Base-by-base conservation (phyloP, 306 rosid genomes). In the Arachis hypogaea region DNA sequence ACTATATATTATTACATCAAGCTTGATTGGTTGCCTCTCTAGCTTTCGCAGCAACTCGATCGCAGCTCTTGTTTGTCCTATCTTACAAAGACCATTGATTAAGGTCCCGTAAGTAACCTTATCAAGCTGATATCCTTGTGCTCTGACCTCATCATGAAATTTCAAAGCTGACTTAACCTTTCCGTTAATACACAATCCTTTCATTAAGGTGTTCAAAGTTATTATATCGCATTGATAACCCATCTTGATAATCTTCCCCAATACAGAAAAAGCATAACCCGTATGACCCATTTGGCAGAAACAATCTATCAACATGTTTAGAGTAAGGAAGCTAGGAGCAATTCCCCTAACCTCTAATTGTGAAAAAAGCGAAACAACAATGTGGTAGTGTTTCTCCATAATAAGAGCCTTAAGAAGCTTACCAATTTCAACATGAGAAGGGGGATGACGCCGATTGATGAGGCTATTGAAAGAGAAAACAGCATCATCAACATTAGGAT, bases 181-280 rank as follows among this genome's bases (percentile, higher is more conserved):
- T 0, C 62, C 40, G 3, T 4, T 29, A 28, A 57, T 8, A 57
- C 62, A 57, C 2, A 57, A 9, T 9, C 62, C 62, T 57, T 57
- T 57, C 40, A 29, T 57, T 0, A 57, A 5, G 1, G 62, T 28
- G 0, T 5, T 57, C 38, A 57, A 57, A 57, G 41, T 28, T 22
- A 57, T 57, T 12, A 9, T 11, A 57, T 9, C 7, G 2, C 28
- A 0, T 57, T 57, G 12, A 28, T 57, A 29, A 57, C 62, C 62
- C 40, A 7, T 57, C 12, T 57, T 57, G 40, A 57, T 22, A 57
- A 45, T 59, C 47, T 58, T 44, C 0, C 76, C 76, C 54, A 72
- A 2, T 12, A 30, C 7, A 58, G 76, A 57, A 9, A 57, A 57
- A 7, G 62, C 62, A 28, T 4, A 57, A 57, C 5, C 40, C 62